A percentile compares a stretch with the other conserved stretches of the same genome.
These are phyloP conservation scores for Prunus yedoensis DNA, from an alignment of 331 rosid genomes.

Conservation along the genomic window DNA sequence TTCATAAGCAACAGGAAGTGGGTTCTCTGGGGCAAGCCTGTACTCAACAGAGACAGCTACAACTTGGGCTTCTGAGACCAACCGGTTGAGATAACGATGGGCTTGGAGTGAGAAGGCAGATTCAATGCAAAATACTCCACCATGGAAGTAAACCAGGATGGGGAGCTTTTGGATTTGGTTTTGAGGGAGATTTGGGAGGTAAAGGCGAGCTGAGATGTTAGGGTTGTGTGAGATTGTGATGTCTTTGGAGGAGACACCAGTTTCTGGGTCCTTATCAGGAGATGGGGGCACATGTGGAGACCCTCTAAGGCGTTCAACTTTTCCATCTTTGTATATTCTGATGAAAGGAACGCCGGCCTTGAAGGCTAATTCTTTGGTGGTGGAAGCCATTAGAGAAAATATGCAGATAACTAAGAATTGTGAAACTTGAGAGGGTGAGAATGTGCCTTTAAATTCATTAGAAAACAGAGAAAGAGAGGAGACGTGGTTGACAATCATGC, in stretches of 20 bases:
- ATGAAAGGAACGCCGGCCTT: background rate
- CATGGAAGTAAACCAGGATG: slow-evolving; percentile 51
- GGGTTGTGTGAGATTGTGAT: slow-evolving; percentile 40
- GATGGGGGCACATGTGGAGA: slow-evolving; percentile 38
- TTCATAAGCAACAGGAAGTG: slow-evolving; percentile 45
- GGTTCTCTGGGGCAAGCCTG: slow-evolving; percentile 27
- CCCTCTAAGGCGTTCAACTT: slow-evolving; percentile 38
- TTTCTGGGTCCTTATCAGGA: slow-evolving; percentile 26
- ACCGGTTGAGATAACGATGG: slow-evolving; percentile 44
- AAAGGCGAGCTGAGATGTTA: slow-evolving; percentile 38
- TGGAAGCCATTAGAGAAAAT: background rate
- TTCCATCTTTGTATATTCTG: slow-evolving; percentile 46
- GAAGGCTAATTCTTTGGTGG: background rate
- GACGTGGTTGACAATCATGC: background rate
- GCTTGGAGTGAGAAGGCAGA: slow-evolving; percentile 44
- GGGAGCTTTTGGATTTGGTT: slow-evolving; percentile 36
- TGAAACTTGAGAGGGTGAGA: background rate
- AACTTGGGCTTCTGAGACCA: slow-evolving; percentile 39
- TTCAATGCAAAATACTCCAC: slow-evolving; percentile 49
- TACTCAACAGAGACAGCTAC: slow-evolving; percentile 41
- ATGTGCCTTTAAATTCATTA: background rate
- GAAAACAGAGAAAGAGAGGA: background rate
- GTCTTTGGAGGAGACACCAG: slow-evolving; percentile 60
- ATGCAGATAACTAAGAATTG: background rate
- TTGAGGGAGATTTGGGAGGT: slow-evolving; percentile 35